Conservation (phyloP, 768 basidiomycete species). For the Boletellus sp. region DNA sequence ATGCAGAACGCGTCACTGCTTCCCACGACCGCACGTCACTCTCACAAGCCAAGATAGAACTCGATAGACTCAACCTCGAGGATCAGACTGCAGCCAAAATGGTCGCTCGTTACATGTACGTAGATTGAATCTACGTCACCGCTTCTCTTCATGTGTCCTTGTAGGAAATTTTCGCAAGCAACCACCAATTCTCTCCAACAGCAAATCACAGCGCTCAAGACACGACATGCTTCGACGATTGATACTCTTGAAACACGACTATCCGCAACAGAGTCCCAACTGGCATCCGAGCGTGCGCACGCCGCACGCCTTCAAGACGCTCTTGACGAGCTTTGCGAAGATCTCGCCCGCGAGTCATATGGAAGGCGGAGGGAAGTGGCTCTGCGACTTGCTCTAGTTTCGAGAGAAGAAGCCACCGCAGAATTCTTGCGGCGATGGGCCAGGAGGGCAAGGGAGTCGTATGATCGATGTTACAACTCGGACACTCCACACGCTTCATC, state of each 20-base stretch:
- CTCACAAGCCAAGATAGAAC: conserved; percentile 43
- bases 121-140: not conserved
- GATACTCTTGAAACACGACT: conserved; percentile 53
- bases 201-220: conserved; percentile 54
- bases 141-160: not conserved
- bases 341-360: conserved; percentile 66
- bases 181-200: conserved; percentile 64
- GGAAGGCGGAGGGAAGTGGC: conserved; percentile 71
- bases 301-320: conserved; percentile 51
- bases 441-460: conserved; percentile 44
- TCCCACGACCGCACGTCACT: conserved; percentile 45
- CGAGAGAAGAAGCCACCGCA: conserved; percentile 58
- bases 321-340: conserved; percentile 68
- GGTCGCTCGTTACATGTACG: conserved; percentile 83
- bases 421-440: conserved; percentile 58
- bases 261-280: conserved; percentile 39
- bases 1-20: conserved; percentile 43
- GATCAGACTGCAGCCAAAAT: conserved; percentile 77
- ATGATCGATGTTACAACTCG: conserved; percentile 23
- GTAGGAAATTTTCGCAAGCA: conserved; percentile 80
- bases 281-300: conserved; percentile 42
- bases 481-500: not conserved
- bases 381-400: conserved; percentile 56
- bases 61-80: conserved; percentile 56
- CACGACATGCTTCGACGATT: conserved; percentile 60